These are phyloP conservation scores for Protea cynaroides DNA, from an alignment of 164 flowering plant genomes.

Conservation along the genomic window DNA sequence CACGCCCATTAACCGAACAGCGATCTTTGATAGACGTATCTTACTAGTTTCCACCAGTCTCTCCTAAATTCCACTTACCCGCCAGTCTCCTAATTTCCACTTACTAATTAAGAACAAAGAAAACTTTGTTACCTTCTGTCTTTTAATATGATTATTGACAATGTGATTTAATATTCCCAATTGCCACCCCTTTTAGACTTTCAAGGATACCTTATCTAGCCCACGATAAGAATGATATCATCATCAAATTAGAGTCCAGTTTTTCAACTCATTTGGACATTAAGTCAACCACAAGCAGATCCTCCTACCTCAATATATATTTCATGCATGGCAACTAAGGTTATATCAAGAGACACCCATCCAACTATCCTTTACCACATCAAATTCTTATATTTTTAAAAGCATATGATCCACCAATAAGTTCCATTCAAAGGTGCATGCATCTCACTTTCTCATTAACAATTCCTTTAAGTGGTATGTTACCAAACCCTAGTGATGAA, in stretches of 20 bases:
- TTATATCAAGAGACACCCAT: background rate
- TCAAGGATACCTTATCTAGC: background rate
- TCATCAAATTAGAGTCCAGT: constrained; percentile 1
- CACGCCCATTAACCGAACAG: too few species aligned
- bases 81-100: constrained; percentile 8
- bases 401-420: background rate
- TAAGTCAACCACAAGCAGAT: background rate
- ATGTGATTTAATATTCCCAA: background rate
- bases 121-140: background rate
- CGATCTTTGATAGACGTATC: background rate
- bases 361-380: background rate
- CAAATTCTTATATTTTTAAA: background rate
- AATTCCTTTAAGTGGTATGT: constrained; percentile 17
- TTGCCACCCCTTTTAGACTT: background rate
- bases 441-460: constrained; percentile 2
- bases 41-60: too few species aligned
- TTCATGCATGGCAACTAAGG: background rate
- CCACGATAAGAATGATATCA: background rate
- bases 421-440: too few species aligned
- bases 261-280: background rate
- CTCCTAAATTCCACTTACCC: background rate
- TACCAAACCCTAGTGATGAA: constrained; percentile 30
- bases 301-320: background rate
- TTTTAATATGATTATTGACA: background rate
- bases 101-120: background rate